A percentile compares a stretch with the other conserved stretches of the same genome.
phyloP scores from a whole-genome alignment of 495 filamentous ascomycete species.

The Amphirosellinia nigrospora region DNA sequence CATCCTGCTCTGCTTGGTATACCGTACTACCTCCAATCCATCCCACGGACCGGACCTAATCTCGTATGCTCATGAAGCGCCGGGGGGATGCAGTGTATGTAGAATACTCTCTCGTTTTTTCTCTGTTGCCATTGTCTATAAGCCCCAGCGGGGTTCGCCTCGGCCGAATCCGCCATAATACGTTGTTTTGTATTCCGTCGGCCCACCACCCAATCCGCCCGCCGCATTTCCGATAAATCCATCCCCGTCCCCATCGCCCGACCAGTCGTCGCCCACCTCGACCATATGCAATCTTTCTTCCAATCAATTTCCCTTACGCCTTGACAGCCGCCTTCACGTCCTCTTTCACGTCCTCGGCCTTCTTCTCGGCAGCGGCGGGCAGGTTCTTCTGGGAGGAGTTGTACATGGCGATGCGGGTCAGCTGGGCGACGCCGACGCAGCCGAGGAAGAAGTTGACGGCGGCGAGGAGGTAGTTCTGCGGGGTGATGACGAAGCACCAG shows the following conservation, averaged over 20 bases:
- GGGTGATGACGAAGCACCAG: slow-evolving; percentile 97
- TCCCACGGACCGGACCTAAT: background rate
- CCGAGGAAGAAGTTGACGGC: slow-evolving; percentile 98
- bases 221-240: background rate
- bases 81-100: slow-evolving; percentile 8
- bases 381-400: slow-evolving; percentile 63
- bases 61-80: background rate
- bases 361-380: slow-evolving; percentile 42
- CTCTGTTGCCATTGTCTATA: slow-evolving; percentile 6
- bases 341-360: slow-evolving; percentile 43
- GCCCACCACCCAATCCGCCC: no score
- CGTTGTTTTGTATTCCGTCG: background rate
- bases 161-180: background rate
- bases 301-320: background rate
- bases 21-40: background rate
- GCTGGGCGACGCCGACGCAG: slow-evolving; percentile 81
- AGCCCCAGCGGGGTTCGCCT: background rate
- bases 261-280: background rate
- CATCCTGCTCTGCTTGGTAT: background rate
- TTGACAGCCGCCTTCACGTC: slow-evolving; percentile 40
- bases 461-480: slow-evolving; percentile 86
- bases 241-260: background rate
- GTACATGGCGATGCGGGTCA: slow-evolving; percentile 75
- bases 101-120: background rate
- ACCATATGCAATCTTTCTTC: background rate